Evolutionary conservation across 305 asterid genomes (phyloP), one percentile per base, ranked within the genome.

Genomic region (Rubia peregrina): DNA sequence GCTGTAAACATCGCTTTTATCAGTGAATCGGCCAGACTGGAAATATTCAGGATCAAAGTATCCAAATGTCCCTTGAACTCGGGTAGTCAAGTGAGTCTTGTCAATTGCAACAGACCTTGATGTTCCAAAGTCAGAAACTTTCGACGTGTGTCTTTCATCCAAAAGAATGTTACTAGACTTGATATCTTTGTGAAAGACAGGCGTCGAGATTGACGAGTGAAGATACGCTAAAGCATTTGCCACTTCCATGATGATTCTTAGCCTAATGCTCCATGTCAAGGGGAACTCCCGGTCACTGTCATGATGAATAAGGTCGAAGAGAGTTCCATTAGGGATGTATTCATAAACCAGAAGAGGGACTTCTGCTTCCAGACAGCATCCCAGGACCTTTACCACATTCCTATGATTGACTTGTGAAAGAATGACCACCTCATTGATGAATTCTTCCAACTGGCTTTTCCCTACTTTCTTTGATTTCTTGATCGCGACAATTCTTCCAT

Each of bases 61-160:
- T 11, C 66, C 66, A 61, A 61, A 61, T 14, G 66, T 61, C 21
- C 66, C 66, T 19, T 61, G 66, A 14, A 61, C 66, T 13, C 13
- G 66, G 4, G 66, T 61, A 1, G 66, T 61, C 44, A 61, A 33
- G 22, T 61, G 66, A 13, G 66, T 61, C 14, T 61, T 13, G 66
- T 61, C 66, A 36, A 62, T 8, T 62, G 67, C 46, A 36, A 62
- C 67, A 62, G 67, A 36, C 67, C 67, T 62, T 3, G 67, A 62
- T 16, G 24, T 62, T 62, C 67, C 60, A 53, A n/a, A 53, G 60
- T 53, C 60, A 1, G 26, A 22, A 53, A 53, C 60, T 53, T 53
- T 53, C 6, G 60, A 9, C 0, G 60, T 53, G 24, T 53, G 7
- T n/a, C 9, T 53, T 53, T 53, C 60, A 53, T 53, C 60, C 60